Conservation (phyloP, 768 basidiomycete genomes). For the Kwoniella europaea region DNA sequence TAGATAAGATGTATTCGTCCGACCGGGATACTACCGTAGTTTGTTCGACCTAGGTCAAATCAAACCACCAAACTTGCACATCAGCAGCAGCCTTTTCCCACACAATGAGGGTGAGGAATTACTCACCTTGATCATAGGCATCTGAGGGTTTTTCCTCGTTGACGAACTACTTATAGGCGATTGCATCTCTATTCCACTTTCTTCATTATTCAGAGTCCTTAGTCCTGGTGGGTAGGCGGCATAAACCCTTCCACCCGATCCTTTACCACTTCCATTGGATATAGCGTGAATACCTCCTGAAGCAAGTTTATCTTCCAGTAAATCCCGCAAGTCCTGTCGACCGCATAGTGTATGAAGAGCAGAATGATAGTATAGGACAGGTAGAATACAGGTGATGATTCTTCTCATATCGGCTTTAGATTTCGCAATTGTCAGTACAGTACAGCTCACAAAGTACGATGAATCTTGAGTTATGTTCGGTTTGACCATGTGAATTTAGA, state of each 20-base stretch:
- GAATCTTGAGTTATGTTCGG: too few species aligned
- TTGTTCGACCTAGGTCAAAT: slow-evolving; percentile 2
- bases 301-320: slow-evolving; percentile 21
- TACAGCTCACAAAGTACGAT: too few species aligned
- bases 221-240: slow-evolving; percentile 12
- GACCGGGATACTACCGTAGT: slow-evolving; percentile 7
- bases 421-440: not conserved
- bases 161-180: slow-evolving; percentile 13
- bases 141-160: slow-evolving; percentile 6
- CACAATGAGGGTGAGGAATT: too few species aligned
- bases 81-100: not conserved
- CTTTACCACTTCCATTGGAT: slow-evolving; percentile 17
- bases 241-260: slow-evolving; percentile 11
- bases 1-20: slow-evolving; percentile 16
- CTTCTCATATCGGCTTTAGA: slow-evolving; percentile 20
- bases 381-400: slow-evolving; percentile 19
- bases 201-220: not conserved
- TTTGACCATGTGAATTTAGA: not conserved
- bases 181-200: slow-evolving; percentile 10
- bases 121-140: slow-evolving; percentile 16
- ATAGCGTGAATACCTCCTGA: slow-evolving; percentile 10
- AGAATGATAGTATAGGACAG: slow-evolving; percentile 22
- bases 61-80: too few species aligned
- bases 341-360: slow-evolving; percentile 14
- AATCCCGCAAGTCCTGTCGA: slow-evolving; percentile 13